These are phyloP conservation scores for Blastobotrys malaysiensis DNA, from an alignment of 1,139 yeast genomes.

Conservation along the genomic window DNA sequence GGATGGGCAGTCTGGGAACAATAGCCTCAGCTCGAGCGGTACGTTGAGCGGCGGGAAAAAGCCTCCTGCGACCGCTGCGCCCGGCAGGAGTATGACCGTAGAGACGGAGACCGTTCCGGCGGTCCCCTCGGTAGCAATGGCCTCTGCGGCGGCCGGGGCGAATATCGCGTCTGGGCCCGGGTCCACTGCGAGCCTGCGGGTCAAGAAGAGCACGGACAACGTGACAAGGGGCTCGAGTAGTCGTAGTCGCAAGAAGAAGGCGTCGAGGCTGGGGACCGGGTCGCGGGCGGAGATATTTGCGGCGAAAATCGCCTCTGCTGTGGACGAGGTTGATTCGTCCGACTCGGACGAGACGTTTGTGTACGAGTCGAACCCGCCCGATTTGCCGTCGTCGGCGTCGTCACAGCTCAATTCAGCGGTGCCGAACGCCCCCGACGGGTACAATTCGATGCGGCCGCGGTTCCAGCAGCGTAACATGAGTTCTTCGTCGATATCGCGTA, in stretches of 20 bases:
- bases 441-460: conserved; percentile 4
- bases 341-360: conserved; percentile 94
- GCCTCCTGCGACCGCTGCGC: not conserved
- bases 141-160: conserved; percentile 20
- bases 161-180: too few species aligned
- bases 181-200: conserved; percentile 8
- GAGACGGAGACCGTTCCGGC: conserved; percentile 41
- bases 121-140: conserved; percentile 33
- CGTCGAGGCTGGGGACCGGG: conserved; percentile 23
- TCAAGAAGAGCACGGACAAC: conserved; percentile 32
- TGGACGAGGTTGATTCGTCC: conserved; percentile 70
- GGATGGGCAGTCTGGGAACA: not conserved
- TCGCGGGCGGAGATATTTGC: conserved; percentile 90
- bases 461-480: conserved; percentile 22
- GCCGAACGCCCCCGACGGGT: not conserved
- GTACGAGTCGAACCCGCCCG: conserved; percentile 53
- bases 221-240: conserved; percentile 21
- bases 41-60: not conserved
- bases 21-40: not conserved
- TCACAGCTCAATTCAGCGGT: conserved; percentile 14
- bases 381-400: conserved; percentile 16
- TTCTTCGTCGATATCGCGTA: conserved; percentile 19
- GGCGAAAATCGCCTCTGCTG: conserved; percentile 89
- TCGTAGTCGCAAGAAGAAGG: conserved; percentile 22
- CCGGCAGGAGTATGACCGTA: conserved; percentile 33